Base-by-base conservation (phyloP, 345 rosid genomes). In the Gossypium anomalum region DNA sequence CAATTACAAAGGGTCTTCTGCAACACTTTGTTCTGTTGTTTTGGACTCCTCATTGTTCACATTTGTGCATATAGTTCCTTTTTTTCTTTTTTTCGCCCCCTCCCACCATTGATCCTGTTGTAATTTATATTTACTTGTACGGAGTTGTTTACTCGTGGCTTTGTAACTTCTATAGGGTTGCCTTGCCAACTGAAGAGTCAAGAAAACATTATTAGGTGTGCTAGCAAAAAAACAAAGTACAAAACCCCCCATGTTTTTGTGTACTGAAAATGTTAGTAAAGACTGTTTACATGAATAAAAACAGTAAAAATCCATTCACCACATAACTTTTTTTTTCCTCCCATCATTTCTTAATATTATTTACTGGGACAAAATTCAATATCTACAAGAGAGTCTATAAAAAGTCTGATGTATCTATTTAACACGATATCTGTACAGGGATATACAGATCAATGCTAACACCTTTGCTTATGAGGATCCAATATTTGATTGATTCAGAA, bases 161-260 rank as follows among this genome's bases (percentile, higher is more conserved):
- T 49, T 55, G 76, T 82, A 83, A 78, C 78, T 73, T 73, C n/a
- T 70, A 72, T 84, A 76, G 89, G 82, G 63, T 60, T 64, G 58
- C 57, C 66, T 67, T 64, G 65, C 57, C 66, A 51, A 68, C 17
- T 12, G 63, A 15, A 23, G 16, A 57, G 62, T 23, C 16, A 59
- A 59, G 38, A 56, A 56, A 82, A 55, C 82, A 62, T 56, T 52
- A 51, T 51, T 20, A 66, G 80, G 81, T 69, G 81, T 69, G 83
- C 73, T 74, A 66, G 78, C 45, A 49, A 75, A 73, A 71, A 77
- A 56, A 20, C 3, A 5, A 11, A 48, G 41, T 34, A 34, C 41
- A 34, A 34, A 34, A 0, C 41, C 53, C 57, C 61, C 70, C 76
- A 58, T 75, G 61, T 68, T 81, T 70, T 78, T 27, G 71, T 77